Evolutionary conservation across 371 early-diverging fungal genomes (phyloP), one percentile per base, ranked within the genome.

Genomic region (Apophysomyces sp.): DNA sequence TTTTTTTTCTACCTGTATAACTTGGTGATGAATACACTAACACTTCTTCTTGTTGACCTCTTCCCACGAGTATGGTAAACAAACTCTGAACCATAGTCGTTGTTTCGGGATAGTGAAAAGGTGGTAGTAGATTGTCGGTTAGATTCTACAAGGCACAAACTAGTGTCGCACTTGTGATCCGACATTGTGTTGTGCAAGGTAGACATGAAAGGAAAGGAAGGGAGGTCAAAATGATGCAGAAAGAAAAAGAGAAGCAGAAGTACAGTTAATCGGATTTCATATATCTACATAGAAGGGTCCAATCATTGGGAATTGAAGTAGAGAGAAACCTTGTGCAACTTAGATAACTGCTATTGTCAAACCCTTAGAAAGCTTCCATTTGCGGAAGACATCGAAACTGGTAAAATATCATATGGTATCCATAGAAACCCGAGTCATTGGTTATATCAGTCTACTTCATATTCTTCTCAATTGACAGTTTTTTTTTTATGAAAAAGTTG

Each of bases 11-110:
- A 68, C 71, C 67, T 64, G 40, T 63, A 67, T 2, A 71, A 58
- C 54, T 71, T 71, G 55, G 39, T 67, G 12, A 71, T 71, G 61
- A 71, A 71, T 9, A 67, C 61, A 27, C 71, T 71, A 13, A 67
- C 62, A 52, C 37, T 55, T 36, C 52, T 62, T 44, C 44, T 57
- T 51, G 58, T 16, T 28, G 58, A 57, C 3, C 58, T 18, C 11
- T 57, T 57, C 26, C 44, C 27, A 9, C 44, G 37, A 15, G 16
- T 44, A 4, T 55, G 11, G 4, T 21, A 8, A 9, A 21, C 6
- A 24, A 44, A 44, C 4, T 44, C 49, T 3, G 9, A 9, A 16
- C 21, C 49, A 44, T 44, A 44, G 4, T 44, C 49, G 2, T 3
- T 7, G 3, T 21, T 21, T 44, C 9, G 16, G 21, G 49, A 21